Evolutionary conservation across 768 basidiomycete species (phyloP).

Genomic region (Suillus paluster): DNA sequence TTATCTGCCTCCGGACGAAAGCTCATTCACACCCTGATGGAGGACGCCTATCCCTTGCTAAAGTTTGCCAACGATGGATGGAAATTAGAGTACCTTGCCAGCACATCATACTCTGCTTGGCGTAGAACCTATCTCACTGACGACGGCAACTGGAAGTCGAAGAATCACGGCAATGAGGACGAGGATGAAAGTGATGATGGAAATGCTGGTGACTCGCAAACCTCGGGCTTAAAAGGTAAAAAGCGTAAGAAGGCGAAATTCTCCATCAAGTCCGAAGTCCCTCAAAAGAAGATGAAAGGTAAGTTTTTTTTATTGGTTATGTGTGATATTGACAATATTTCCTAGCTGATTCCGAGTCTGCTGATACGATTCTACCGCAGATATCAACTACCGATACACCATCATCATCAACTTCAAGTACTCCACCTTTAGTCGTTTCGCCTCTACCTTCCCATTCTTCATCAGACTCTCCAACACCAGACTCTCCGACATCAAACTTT

Average conservation of each 20-base stretch:
- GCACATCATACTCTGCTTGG: neutral
- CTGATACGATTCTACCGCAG: too few relatives aligned
- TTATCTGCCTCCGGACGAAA: neutral
- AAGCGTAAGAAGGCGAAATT: neutral
- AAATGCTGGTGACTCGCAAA: neutral
- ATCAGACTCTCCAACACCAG: too few relatives aligned
- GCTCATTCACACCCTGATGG: neutral
- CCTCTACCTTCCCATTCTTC: too few relatives aligned
- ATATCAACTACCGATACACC: too few relatives aligned
- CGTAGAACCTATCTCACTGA: neutral
- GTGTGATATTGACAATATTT: neutral
- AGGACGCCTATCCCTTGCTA: neutral
- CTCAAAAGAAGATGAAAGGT: neutral
- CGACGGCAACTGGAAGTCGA: constrained; percentile 1
- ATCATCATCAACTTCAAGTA: too few relatives aligned
- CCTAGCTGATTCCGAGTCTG: too few relatives aligned
- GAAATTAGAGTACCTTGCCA: neutral
- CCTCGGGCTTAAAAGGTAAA: neutral
- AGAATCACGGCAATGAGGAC: neutral
- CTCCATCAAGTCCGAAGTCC: neutral
- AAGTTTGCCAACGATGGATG: constrained; percentile 2
- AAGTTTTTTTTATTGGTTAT: neutral
- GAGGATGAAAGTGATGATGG: neutral
- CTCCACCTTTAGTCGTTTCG: too few relatives aligned
- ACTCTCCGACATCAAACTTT: too few relatives aligned